Evolutionary conservation across 192 early-diverging fungal species (phyloP).

Genomic region (Entophlyctis luteolus): DNA sequence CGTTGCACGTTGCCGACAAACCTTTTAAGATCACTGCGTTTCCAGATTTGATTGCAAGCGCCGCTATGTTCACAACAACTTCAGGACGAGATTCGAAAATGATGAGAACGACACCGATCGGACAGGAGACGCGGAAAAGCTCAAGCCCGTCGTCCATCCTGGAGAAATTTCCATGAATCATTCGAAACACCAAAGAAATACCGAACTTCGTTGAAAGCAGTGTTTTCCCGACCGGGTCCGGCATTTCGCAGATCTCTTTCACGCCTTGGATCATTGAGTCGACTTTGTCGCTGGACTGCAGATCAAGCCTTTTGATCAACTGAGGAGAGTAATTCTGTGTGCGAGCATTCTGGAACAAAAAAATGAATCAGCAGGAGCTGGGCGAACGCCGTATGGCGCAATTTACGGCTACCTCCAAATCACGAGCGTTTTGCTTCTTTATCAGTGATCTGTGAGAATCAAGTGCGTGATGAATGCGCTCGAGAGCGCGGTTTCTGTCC

Average conservation of each 20-base stretch:
- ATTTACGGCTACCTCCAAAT: conserved; percentile 58
- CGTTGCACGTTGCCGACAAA: conserved; percentile 44
- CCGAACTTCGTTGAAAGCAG: not conserved
- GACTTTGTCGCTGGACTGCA: conserved; percentile 77
- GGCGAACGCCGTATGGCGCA: not conserved
- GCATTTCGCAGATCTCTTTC: conserved; percentile 76
- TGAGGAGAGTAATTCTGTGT: conserved; percentile 64
- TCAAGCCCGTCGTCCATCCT: conserved; percentile 79
- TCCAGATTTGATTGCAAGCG: conserved; percentile 90
- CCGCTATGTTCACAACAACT: conserved; percentile 95
- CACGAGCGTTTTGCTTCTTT: conserved; percentile 71
- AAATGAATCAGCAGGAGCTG: not conserved
- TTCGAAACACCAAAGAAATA: too few species aligned
- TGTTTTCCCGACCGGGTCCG: conserved; percentile 71
- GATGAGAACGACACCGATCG: conserved; percentile 92
- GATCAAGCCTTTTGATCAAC: conserved; percentile 84
- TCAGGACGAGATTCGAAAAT: conserved; percentile 99
- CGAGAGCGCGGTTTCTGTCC: conserved; percentile 75
- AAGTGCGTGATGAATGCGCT: conserved; percentile 66
- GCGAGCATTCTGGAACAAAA: conserved; percentile 49
- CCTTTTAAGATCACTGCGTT: conserved; percentile 98
- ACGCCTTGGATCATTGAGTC: conserved; percentile 83
- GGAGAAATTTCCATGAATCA: conserved; percentile 32
- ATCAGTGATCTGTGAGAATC: conserved; percentile 60
- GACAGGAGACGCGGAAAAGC: conserved; percentile 84